Base-by-base conservation (phyloP, 331 rosid species). In the Dryas integrifolia region DNA sequence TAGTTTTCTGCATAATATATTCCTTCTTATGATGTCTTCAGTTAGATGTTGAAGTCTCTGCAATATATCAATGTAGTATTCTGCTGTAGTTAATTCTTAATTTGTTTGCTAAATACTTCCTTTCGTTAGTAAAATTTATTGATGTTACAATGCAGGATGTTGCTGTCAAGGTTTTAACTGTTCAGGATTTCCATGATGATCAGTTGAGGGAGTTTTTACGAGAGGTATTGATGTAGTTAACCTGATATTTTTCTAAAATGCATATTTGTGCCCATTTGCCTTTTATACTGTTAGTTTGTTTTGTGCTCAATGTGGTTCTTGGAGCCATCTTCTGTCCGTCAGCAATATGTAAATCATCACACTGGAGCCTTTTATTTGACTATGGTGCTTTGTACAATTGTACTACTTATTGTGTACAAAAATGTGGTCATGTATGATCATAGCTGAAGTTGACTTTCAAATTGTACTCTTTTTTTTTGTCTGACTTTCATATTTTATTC, bases 131-230 rank as follows among this genome's bases (percentile, higher is more conserved):
- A n/a, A 55, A 62, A 35, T 70, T 16, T 62, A 43, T 24, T 14
- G 43, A 39, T 58, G 5, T 30, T 75, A 53, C 64, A 71, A 65
- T 76, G 76, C 86, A 95, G 96, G 99, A 95, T 69, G 99, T 95
- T 76, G 99, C 99, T 5, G 99, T 95, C 58, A 95, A 95, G 81
- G 97, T 95, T 79, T 77, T 95, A 72, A 80, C 88, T 41, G 81
- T 87, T 77, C 97, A 95, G 79, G 96, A 95, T 82, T 91, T 95
- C 83, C 78, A 76, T 14, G 99, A 95, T 53, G 96, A 95, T 75
- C 92, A 85, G 61, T 79, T 95, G 82, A 95, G 82, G 80, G 99
- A 95, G 78, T 95, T 95, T 76, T 81, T 95, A 50, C 85, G 99
- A 60, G 99, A 95, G 99, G 99, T 90, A 73, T n/a, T 30, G 35